These are phyloP conservation scores for Sphaerulina vaccinii DNA, from an alignment of 2,329 filamentous ascomycete species.

Conservation along the genomic window DNA sequence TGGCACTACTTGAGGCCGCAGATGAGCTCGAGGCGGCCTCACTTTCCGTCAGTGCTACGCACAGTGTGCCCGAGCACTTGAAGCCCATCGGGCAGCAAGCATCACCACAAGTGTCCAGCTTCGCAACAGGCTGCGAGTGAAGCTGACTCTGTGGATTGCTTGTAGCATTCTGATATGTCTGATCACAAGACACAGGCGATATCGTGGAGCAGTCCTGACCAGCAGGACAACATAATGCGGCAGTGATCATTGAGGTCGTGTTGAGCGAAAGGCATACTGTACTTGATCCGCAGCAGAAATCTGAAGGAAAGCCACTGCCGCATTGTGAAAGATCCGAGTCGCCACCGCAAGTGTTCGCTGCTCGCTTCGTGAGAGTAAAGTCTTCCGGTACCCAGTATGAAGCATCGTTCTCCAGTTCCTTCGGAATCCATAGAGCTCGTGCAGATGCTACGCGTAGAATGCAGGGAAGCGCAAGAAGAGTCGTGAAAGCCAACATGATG, in stretches of 20 bases:
- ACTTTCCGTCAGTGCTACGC: conserved; percentile 41
- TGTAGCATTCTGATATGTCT: conserved; percentile 59
- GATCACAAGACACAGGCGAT: conserved; percentile 63
- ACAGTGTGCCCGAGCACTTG: conserved; percentile 61
- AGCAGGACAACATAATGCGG: conserved; percentile 68
- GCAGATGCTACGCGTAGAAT: conserved; percentile 22
- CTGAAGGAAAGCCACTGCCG: conserved; percentile 54
- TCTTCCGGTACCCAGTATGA: conserved; percentile 23
- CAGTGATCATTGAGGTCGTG: conserved; percentile 64
- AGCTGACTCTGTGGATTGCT: conserved; percentile 58
- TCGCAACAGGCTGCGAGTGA: conserved; percentile 62
- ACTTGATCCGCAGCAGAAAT: conserved; percentile 64
- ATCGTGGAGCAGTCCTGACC: conserved; percentile 61
- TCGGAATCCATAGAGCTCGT: conserved; percentile 30
- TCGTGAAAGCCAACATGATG: conserved; percentile 16
- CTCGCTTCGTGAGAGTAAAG: conserved; percentile 26
- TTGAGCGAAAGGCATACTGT: conserved; percentile 59
- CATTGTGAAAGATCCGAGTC: conserved; percentile 53
- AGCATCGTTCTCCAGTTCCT: conserved; percentile 17
- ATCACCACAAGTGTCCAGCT: conserved; percentile 58
- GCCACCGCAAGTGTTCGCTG: conserved; percentile 51
- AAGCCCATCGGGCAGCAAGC: conserved; percentile 73
- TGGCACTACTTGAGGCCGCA: not conserved
- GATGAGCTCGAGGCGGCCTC: conserved; percentile 16
- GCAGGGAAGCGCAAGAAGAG: conserved; percentile 35